Base-by-base conservation (phyloP, 208 protist genomes). In the Balamuthia mandrillaris region DNA sequence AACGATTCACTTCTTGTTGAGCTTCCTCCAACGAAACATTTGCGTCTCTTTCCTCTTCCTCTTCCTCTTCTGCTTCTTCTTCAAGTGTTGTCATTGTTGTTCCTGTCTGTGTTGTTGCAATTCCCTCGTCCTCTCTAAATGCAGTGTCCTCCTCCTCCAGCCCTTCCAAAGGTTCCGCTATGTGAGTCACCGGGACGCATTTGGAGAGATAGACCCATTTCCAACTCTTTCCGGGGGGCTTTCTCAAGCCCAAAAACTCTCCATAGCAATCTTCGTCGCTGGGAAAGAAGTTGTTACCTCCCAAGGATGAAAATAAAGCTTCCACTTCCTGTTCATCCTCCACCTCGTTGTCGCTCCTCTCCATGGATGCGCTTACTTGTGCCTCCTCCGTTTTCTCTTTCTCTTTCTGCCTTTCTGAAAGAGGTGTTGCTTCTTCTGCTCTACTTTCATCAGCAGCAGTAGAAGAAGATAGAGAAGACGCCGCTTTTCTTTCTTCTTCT, bases 201-300 rank as follows among this genome's bases (percentile, higher is more conserved):
- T 39, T 29, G 49, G 49, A 63, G 49, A 63, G 74, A 35, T 81
- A 81, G 35, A 81, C 49, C 74, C 74, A 81, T 51, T 61, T 81
- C 74, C 74, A 81, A 35, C 51, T 81, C 74, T 81, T 81, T 16
- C 47, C 37, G 31, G 74, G 49, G 52, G 74, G 74, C 74, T 81
- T 81, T 14, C 12, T 41, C 31, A 63, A 39, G 18, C 21, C 14
- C 47, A 14, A 18, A 54, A 54, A 54, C 47, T 54, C 47, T 21
- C 47, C 47, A 54, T 24, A 54, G 18, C 21, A 54, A 54, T 24
- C 16, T 54, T 24, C 14, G 18, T 21, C 14, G 18, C 10, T n/a
- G 18, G 18, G 18, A 52, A 52, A 52, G n/a, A n/a, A n/a, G n/a
- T n/a, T n/a, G n/a, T n/a, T n/a, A n/a, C n/a, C n/a, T n/a, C n/a